Conservation (phyloP, 331 rosid species). For the Malus hybrid region DNA sequence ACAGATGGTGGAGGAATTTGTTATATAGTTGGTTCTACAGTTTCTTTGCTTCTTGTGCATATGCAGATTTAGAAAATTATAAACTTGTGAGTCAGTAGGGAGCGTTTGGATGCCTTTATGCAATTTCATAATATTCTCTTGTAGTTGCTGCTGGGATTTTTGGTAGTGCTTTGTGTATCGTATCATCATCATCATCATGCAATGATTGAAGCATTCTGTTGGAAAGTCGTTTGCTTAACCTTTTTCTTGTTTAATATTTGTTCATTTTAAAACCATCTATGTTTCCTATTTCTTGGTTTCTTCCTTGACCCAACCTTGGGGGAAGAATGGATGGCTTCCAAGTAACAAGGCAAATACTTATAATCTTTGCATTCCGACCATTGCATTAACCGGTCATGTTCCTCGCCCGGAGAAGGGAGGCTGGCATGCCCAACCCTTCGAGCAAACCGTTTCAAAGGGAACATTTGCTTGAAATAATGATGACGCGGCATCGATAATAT, state of each 20-base stretch:
- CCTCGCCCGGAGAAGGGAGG: not conserved
- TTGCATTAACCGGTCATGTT: too few species aligned
- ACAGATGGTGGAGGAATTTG: not conserved
- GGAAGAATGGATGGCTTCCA: too few species aligned
- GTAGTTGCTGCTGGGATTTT: not conserved
- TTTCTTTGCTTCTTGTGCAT: not conserved
- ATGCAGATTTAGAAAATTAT: not conserved
- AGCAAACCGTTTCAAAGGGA: conserved; percentile 24
- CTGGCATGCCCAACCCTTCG: conserved; percentile 49
- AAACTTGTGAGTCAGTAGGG: not conserved
- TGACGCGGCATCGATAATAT: not conserved
- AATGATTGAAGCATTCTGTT: not conserved
- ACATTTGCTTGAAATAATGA: not conserved
- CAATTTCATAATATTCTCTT: not conserved
- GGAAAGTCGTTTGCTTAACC: not conserved
- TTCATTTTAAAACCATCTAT: not conserved
- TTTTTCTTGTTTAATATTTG: not conserved
- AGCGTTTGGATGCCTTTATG: not conserved
- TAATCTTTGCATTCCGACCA: too few species aligned
- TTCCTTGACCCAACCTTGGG: too few species aligned
- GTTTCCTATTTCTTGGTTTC: not conserved
- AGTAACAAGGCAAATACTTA: too few species aligned
- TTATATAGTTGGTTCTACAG: conserved; percentile 1
- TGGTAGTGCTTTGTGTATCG: not conserved
- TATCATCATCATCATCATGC: not conserved